Evolutionary conservation across 2,329 filamentous ascomycete species (phyloP).

Genomic region (Cadophora malorum): DNA sequence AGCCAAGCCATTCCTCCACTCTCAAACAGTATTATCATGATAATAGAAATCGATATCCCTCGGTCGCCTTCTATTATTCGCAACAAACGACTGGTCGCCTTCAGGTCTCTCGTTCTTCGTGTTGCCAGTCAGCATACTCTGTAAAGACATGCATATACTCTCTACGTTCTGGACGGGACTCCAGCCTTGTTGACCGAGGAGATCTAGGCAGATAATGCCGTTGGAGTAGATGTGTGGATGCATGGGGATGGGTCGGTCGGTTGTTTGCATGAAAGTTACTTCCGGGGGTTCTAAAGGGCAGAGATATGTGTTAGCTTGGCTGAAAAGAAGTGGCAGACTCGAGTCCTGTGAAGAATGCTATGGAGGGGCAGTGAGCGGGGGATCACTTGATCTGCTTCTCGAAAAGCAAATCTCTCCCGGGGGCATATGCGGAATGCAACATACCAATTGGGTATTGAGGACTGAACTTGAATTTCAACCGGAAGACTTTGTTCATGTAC

Average conservation of each 20-base stretch:
- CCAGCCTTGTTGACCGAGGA: slow-evolving; percentile 89
- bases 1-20: not conserved
- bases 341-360: not conserved
- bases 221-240: slow-evolving; percentile 98
- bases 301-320: slow-evolving; percentile 11
- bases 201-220: slow-evolving; percentile 96
- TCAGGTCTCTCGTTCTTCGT: slow-evolving; percentile 88
- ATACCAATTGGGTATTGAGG: slow-evolving; percentile 88
- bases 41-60: slow-evolving; percentile 93
- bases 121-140: slow-evolving; percentile 98
- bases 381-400: not conserved
- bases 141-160: slow-evolving; percentile 94
- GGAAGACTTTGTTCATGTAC: slow-evolving; percentile 80
- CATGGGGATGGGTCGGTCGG: slow-evolving; percentile 78
- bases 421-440: not conserved
- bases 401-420: not conserved
- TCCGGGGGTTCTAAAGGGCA: slow-evolving; percentile 79
- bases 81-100: slow-evolving; percentile 89
- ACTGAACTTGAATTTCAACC: slow-evolving; percentile 87
- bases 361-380: slow-evolving; percentile 1
- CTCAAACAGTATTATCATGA: slow-evolving; percentile 78
- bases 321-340: not conserved
- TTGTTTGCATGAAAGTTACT: slow-evolving; percentile 79
- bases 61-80: slow-evolving; percentile 77
- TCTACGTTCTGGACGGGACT: slow-evolving; percentile 97